Conservation (phyloP, 257 asterid genomes). For the Agastache rugosa region DNA sequence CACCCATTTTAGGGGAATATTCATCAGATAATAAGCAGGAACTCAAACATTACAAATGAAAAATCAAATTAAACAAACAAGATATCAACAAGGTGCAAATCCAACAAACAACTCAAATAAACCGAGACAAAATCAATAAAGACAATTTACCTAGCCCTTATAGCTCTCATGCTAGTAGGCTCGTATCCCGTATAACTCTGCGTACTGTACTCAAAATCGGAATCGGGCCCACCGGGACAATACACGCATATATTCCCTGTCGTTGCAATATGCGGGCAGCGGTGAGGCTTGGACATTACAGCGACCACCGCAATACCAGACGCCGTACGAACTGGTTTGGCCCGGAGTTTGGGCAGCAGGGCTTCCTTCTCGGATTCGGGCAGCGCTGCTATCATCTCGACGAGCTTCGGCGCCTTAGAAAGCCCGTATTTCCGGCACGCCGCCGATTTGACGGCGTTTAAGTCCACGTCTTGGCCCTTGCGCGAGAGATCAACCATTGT, state of each 20-base stretch:
- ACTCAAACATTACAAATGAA: neutral
- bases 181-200: slow-evolving; percentile 99
- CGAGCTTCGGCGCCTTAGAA: slow-evolving; percentile 92
- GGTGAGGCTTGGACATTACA: slow-evolving; percentile 99
- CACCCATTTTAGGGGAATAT: no score
- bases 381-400: slow-evolving; percentile 97
- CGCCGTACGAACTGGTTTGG: slow-evolving; percentile 97
- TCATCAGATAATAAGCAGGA: neutral
- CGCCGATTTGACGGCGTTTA: slow-evolving; percentile 88
- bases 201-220: slow-evolving; percentile 97
- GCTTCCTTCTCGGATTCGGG: slow-evolving; percentile 90
- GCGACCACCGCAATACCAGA: slow-evolving; percentile 99
- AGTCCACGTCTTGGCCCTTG: slow-evolving; percentile 82
- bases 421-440: slow-evolving; percentile 94
- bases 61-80: neutral
- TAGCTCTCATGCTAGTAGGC: slow-evolving; percentile 99
- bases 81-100: neutral
- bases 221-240: slow-evolving; percentile 98
- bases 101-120: neutral
- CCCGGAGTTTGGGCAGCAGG: slow-evolving; percentile 88
- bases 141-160: slow-evolving; percentile 80
- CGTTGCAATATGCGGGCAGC: slow-evolving; percentile 98
- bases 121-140: neutral
- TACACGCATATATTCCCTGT: slow-evolving; percentile 97
- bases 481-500: slow-evolving; percentile 88